A percentile compares a stretch with the other conserved stretches of the same genome.
Conservation (phyloP, 2,329 filamentous ascomycete species). For the Ustilaginoidea virens region DNA sequence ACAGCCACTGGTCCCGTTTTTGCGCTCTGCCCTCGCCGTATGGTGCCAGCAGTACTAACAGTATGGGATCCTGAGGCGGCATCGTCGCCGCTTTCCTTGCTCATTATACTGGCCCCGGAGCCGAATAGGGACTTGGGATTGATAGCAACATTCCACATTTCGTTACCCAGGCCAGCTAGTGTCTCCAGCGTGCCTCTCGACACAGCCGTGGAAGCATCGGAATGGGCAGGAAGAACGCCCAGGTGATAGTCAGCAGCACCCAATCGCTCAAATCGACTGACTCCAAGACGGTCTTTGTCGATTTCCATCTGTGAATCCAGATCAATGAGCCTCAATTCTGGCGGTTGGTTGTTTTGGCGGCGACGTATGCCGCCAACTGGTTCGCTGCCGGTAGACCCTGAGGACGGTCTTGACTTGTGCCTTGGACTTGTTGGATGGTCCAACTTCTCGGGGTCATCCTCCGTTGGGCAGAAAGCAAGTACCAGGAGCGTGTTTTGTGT, state of each 20-base stretch:
- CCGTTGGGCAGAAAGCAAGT: constrained; percentile 73
- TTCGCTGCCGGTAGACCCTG: constrained; percentile 35
- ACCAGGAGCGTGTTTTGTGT: constrained; percentile 81
- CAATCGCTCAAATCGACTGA: constrained; percentile 76
- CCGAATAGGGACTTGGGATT: constrained; percentile 79
- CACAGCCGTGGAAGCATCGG: constrained; percentile 46
- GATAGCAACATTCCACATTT: constrained; percentile 82
- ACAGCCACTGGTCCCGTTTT: constrained; percentile 19
- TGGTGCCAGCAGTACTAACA: constrained; percentile 18
- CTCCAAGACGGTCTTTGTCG: constrained; percentile 70
- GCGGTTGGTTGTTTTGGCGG: constrained; percentile 65
- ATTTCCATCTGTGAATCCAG: constrained; percentile 74
- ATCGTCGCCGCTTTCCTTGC: constrained; percentile 44
- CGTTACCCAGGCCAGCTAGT: constrained; percentile 53
- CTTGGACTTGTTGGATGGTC: constrained; percentile 11
- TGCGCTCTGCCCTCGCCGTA: constrained; percentile 12
- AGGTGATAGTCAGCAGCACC: constrained; percentile 88
- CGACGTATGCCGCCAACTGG: constrained; percentile 51
- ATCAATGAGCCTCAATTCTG: constrained; percentile 84
- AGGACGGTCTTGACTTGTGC: constrained; percentile 28
- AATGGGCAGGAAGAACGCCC: constrained; percentile 60
- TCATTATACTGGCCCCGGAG: constrained; percentile 64
- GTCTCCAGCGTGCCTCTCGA: constrained; percentile 62
- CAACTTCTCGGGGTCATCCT: constrained; percentile 40
- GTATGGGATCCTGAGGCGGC: constrained; percentile 29